phyloP scores from a whole-genome alignment of 1,139 yeast species.

The Scheffersomyces segobiensis region DNA sequence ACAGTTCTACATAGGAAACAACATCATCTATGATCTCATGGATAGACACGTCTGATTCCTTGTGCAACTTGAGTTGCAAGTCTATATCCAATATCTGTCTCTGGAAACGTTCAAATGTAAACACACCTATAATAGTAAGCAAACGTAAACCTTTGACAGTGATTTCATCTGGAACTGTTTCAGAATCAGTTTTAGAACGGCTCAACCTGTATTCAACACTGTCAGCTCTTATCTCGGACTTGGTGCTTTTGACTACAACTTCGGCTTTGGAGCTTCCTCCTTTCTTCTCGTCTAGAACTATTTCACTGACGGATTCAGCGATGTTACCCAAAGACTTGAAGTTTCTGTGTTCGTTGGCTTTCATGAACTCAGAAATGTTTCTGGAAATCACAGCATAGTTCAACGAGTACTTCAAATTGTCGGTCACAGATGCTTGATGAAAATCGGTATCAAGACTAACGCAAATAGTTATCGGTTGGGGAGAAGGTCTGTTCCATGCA shows the following conservation, averaged over 20 bases:
- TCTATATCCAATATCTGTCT: conserved; percentile 75
- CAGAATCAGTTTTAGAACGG: conserved; percentile 22
- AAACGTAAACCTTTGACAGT: conserved; percentile 55
- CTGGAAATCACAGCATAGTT: conserved; percentile 85
- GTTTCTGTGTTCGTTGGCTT: conserved; percentile 41
- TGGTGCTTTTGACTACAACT: conserved; percentile 47
- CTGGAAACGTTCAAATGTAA: conserved; percentile 81
- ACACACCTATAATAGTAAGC: conserved; percentile 84
- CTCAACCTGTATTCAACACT: conserved; percentile 40
- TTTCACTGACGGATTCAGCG: conserved; percentile 53
- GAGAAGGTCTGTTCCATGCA: conserved; percentile 70
- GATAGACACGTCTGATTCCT: conserved; percentile 25
- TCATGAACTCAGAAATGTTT: conserved; percentile 55
- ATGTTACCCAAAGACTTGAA: conserved; percentile 56
- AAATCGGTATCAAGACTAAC: conserved; percentile 68
- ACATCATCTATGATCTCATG: conserved; percentile 46
- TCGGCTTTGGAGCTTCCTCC: conserved; percentile 55
- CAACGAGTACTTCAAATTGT: conserved; percentile 76
- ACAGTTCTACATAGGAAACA: conserved; percentile 61
- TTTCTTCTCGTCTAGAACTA: conserved; percentile 47
- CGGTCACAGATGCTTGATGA: conserved; percentile 67
- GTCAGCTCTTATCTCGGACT: conserved; percentile 60
- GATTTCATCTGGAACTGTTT: conserved; percentile 37
- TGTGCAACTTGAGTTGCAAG: conserved; percentile 40
- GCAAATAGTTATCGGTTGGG: conserved; percentile 68